phyloP scores from a whole-genome alignment of 352 stramenopile species.

The Phytophthora megakarya region DNA sequence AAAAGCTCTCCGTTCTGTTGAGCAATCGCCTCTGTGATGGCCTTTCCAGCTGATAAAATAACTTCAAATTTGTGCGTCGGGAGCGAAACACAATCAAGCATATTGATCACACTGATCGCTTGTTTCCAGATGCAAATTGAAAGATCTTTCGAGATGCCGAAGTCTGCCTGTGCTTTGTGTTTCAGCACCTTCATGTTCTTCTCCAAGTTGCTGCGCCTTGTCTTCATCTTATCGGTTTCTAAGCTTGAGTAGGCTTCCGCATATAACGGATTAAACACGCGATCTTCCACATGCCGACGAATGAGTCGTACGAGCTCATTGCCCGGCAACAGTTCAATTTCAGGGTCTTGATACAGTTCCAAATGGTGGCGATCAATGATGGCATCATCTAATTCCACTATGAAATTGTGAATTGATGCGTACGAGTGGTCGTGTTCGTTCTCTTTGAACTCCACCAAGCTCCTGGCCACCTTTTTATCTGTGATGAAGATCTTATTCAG shows the following conservation, averaged over 20 bases:
- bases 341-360: constrained; percentile 60
- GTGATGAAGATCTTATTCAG: constrained; percentile 87
- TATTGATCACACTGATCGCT: constrained; percentile 57
- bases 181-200: constrained; percentile 72
- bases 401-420: constrained; percentile 58
- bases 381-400: constrained; percentile 64
- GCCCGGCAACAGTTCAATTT: constrained; percentile 67
- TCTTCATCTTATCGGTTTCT: constrained; percentile 47
- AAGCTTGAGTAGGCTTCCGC: constrained; percentile 58
- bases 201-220: constrained; percentile 35
- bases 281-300: constrained; percentile 79
- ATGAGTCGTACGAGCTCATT: constrained; percentile 81
- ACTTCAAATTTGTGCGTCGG: constrained; percentile 86
- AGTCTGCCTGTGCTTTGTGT: constrained; percentile 55
- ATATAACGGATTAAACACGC: constrained; percentile 73
- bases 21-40: constrained; percentile 56
- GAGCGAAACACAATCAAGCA: constrained; percentile 78
- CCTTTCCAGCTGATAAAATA: constrained; percentile 58
- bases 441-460: constrained; percentile 57
- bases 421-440: constrained; percentile 55
- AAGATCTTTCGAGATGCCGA: constrained; percentile 71
- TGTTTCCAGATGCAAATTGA: constrained; percentile 66
- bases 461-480: constrained; percentile 56
- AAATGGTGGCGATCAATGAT: constrained; percentile 76
- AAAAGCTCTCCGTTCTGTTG: constrained; percentile 60